Evolutionary conservation across 352 stramenopile species (phyloP).

Genomic region (Globisporangium acanthophoron): DNA sequence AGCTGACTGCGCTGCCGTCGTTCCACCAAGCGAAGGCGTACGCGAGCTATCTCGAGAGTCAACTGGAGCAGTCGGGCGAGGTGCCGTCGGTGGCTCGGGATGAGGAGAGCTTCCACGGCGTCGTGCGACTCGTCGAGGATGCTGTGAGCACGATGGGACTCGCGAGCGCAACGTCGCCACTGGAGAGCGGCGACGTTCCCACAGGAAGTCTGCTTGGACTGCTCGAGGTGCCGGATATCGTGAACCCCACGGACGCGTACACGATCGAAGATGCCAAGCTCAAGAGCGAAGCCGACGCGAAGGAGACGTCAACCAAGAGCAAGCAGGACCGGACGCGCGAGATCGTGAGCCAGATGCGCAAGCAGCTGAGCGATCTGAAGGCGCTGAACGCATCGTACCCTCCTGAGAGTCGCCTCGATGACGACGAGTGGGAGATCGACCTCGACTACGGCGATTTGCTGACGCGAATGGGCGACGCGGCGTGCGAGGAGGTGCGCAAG

Average conservation of each 20-base stretch:
- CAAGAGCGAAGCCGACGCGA: constrained; percentile 86
- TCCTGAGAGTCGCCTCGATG: constrained; percentile 47
- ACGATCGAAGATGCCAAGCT: constrained; percentile 91
- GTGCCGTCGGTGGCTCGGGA: constrained; percentile 25
- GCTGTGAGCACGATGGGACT: constrained; percentile 30
- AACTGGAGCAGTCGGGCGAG: constrained; percentile 15
- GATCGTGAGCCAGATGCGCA: constrained; percentile 78
- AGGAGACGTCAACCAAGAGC: constrained; percentile 40
- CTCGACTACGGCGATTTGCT: constrained; percentile 81
- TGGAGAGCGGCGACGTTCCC: constrained; percentile 7
- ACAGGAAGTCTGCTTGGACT: constrained; percentile 17
- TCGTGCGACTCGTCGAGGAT: constrained; percentile 41
- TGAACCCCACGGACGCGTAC: constrained; percentile 70
- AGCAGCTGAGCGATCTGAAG: constrained; percentile 68
- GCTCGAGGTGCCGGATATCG: constrained; percentile 65
- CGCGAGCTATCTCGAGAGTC: constrained; percentile 54
- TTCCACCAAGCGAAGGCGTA: constrained; percentile 75
- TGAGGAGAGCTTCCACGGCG: constrained; percentile 45
- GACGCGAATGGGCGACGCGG: constrained; percentile 49
- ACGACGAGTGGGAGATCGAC: constrained; percentile 86
- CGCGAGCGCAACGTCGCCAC: constrained; percentile 8
- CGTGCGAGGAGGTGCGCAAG: constrained; percentile 85
- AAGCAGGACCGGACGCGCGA: constrained; percentile 88
- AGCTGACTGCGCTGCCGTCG: constrained; percentile 55
- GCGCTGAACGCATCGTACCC: constrained; percentile 51